These are phyloP conservation scores for Murraya paniculata DNA, from an alignment of 345 rosid species.

Conservation along the genomic window DNA sequence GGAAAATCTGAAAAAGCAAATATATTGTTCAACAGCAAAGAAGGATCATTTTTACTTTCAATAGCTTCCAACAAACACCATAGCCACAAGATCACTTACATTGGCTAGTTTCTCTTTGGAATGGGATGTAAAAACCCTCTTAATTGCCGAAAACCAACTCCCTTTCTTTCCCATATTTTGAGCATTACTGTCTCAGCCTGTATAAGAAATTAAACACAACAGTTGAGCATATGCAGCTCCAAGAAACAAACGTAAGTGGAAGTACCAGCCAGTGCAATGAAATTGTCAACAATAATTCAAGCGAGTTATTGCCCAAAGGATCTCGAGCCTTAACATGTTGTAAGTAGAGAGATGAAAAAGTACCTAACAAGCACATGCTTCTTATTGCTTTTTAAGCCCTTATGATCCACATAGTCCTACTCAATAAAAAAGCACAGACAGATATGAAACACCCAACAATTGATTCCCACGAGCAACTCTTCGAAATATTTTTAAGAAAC, in stretches of 20 bases:
- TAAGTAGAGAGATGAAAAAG: neutral
- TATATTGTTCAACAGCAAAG: neutral
- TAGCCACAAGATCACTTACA: constrained; percentile 42
- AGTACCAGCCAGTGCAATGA: neutral
- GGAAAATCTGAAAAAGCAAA: neutral
- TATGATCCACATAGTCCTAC: neutral
- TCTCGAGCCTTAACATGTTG: neutral
- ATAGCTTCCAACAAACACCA: neutral
- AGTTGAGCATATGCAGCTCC: constrained; percentile 21
- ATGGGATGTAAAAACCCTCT: constrained; percentile 66
- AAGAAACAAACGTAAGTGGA: neutral
- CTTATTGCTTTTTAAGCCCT: neutral
- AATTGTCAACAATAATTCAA: neutral
- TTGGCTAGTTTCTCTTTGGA: constrained; percentile 68
- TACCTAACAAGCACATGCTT: neutral
- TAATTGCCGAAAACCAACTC: constrained; percentile 93
- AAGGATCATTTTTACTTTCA: neutral
- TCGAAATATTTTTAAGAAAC: neutral
- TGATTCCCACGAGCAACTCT: neutral
- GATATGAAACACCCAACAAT: neutral
- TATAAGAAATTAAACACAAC: constrained; percentile 17
- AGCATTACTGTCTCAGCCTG: constrained; percentile 60
- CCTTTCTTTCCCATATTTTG: constrained; percentile 88
- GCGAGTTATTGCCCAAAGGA: neutral
- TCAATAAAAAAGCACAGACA: neutral